phyloP scores from a whole-genome alignment of 2,329 filamentous ascomycete species.

The Arthroderma sp. region DNA sequence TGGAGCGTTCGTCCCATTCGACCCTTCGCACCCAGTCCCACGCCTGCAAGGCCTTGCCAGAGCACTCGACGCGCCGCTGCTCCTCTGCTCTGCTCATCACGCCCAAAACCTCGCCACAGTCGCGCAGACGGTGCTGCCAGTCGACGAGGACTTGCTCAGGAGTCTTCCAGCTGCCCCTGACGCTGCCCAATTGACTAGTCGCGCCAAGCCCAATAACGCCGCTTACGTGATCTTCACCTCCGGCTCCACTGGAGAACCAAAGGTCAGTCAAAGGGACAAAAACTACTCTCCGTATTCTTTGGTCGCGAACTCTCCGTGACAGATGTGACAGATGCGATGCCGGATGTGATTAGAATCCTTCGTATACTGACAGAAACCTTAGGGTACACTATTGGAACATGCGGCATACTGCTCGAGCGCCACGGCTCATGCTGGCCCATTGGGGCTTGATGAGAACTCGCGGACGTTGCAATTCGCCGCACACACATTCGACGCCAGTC shows the following conservation, averaged over 20 bases:
- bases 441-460: constrained; percentile 40
- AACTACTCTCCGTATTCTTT: background rate
- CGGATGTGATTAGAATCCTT: background rate
- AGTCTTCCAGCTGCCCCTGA: constrained; percentile 15
- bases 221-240: constrained; percentile 50
- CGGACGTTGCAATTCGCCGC: constrained; percentile 48
- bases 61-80: constrained; percentile 24
- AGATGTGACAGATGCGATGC: constrained; percentile 1
- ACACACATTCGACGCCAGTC: constrained; percentile 44
- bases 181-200: constrained; percentile 15
- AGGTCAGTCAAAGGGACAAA: too few species aligned
- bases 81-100: constrained; percentile 25
- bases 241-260: constrained; percentile 45
- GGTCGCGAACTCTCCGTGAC: background rate
- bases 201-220: constrained; percentile 24
- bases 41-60: constrained; percentile 26
- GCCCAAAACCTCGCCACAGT: constrained; percentile 17
- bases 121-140: constrained; percentile 20
- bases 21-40: constrained; percentile 29
- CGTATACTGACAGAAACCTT: background rate
- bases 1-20: constrained; percentile 32
- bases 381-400: constrained; percentile 54
- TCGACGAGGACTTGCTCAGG: constrained; percentile 21
- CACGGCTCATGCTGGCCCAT: constrained; percentile 39
- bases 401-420: constrained; percentile 46